Evolutionary conservation across 2,329 filamentous ascomycete species (phyloP).

Genomic region (Exophiala aquamarina): DNA sequence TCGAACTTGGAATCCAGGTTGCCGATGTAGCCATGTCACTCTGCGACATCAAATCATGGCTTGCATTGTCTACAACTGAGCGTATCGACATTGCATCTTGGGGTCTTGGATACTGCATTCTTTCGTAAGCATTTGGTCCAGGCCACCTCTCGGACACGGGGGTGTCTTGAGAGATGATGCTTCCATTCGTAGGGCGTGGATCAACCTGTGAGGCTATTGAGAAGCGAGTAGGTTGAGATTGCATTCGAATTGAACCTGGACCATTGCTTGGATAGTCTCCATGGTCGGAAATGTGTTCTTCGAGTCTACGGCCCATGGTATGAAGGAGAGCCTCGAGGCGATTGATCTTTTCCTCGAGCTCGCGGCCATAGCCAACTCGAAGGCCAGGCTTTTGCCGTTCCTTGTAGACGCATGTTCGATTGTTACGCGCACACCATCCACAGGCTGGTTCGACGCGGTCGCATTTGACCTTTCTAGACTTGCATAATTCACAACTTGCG

Average conservation of each 20-base stretch:
- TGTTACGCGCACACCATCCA: slow-evolving; percentile 69
- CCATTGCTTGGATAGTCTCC: slow-evolving; percentile 14
- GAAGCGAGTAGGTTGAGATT: slow-evolving; percentile 9
- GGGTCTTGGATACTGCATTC: slow-evolving; percentile 23
- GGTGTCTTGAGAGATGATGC: slow-evolving; percentile 22
- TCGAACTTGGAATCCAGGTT: slow-evolving; percentile 18
- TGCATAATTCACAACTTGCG: slow-evolving; percentile 44
- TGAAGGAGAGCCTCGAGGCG: slow-evolving; percentile 47
- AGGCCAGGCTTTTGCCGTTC: slow-evolving; percentile 70
- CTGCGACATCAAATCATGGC: slow-evolving; percentile 18
- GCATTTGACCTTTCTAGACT: slow-evolving; percentile 38
- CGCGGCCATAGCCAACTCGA: slow-evolving; percentile 61
- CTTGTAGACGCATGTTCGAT: slow-evolving; percentile 66
- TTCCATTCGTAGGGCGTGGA: slow-evolving; percentile 19
- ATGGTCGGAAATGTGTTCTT: slow-evolving; percentile 28
- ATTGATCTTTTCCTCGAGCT: slow-evolving; percentile 58
- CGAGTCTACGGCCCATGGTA: slow-evolving; percentile 25
- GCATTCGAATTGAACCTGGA: slow-evolving; percentile 13
- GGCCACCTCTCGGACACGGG: slow-evolving; percentile 22
- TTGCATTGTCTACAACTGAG: slow-evolving; percentile 18
- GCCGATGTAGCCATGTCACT: slow-evolving; percentile 19
- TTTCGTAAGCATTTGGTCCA: slow-evolving; percentile 20
- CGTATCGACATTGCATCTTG: slow-evolving; percentile 26
- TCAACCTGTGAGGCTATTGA: slow-evolving; percentile 17
- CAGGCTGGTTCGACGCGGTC: slow-evolving; percentile 60